Evolutionary conservation across 1,284 basidiomycete genomes (phyloP).

Genomic region (Naganishia sp.): DNA sequence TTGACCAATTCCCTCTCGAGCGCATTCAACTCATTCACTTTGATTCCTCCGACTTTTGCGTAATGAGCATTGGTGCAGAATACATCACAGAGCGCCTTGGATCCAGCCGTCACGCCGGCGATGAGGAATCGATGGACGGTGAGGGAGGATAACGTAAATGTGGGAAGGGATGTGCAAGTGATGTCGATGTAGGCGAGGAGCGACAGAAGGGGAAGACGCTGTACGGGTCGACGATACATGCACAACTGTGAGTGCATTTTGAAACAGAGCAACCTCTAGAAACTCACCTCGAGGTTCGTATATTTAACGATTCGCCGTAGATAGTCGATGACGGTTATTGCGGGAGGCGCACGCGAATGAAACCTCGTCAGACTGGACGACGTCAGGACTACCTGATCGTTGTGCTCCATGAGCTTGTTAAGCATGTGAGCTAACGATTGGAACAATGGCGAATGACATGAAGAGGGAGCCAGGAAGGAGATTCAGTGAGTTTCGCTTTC

Average conservation of each 20-base stretch:
- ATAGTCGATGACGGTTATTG: constrained; percentile 83
- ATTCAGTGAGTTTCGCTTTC: constrained; percentile 14
- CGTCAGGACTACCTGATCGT: constrained; percentile 72
- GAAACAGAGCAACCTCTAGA: constrained; percentile 21
- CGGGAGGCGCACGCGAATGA: constrained; percentile 84
- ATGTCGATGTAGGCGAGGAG: constrained; percentile 92
- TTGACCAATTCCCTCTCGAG: constrained; percentile 88
- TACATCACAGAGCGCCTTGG: constrained; percentile 87
- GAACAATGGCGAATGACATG: not conserved
- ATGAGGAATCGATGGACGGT: constrained; percentile 96
- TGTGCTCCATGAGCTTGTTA: constrained; percentile 84
- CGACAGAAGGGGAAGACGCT: constrained; percentile 86
- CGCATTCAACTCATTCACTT: constrained; percentile 81
- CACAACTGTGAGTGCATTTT: not conserved
- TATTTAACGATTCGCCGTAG: constrained; percentile 85
- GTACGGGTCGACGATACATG: constrained; percentile 28
- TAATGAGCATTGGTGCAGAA: constrained; percentile 92
- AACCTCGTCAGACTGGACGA: constrained; percentile 73
- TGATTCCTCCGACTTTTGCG: constrained; percentile 90
- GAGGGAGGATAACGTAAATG: constrained; percentile 86
- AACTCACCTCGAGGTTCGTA: constrained; percentile 82
- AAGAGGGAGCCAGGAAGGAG: constrained; percentile 2
- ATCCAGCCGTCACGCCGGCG: constrained; percentile 79
- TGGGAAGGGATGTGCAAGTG: constrained; percentile 78
- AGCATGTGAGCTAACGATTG: constrained; percentile 78